Conservation (phyloP, 2,329 filamentous ascomycete genomes). For the Xylariaceae sp. region DNA sequence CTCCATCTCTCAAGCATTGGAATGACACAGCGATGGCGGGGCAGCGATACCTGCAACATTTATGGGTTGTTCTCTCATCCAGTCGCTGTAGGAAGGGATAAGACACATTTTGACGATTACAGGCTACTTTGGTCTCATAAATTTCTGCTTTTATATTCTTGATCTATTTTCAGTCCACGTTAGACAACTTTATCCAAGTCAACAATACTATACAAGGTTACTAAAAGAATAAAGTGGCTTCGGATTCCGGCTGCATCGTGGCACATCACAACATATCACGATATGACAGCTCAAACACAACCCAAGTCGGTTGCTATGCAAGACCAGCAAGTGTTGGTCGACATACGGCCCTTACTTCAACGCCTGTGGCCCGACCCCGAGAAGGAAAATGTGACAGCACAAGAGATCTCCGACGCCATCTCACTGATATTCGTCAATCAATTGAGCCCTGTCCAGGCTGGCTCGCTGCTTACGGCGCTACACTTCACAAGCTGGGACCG, state of each 20-base stretch:
- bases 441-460: slow-evolving; percentile 86
- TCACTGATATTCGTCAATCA: slow-evolving; percentile 90
- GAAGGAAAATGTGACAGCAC: slow-evolving; percentile 64
- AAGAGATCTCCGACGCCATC: slow-evolving; percentile 88
- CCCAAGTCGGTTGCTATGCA: slow-evolving; percentile 27
- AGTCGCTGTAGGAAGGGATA: slow-evolving; percentile 11
- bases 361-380: slow-evolving; percentile 69
- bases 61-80: slow-evolving; percentile 1
- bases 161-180: too few relatives aligned
- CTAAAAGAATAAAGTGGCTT: too few relatives aligned
- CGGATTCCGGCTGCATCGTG: too few relatives aligned
- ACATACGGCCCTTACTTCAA: slow-evolving; percentile 75
- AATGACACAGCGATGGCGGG: slow-evolving; percentile 18
- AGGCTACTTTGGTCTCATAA: slow-evolving; percentile 15
- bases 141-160: not conserved
- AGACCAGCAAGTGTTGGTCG: slow-evolving; percentile 44
- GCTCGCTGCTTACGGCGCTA: slow-evolving; percentile 84
- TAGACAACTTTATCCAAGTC: too few relatives aligned
- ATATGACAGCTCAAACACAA: slow-evolving; percentile 20
- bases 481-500: slow-evolving; percentile 90
- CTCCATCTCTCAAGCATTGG: slow-evolving; percentile 7
- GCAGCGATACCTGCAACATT: slow-evolving; percentile 2
- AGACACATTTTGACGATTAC: not conserved
- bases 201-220: too few relatives aligned
- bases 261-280: not conserved